Conservation (phyloP, 2,329 filamentous ascomycete species). For the Cladorrhinum sp. region DNA sequence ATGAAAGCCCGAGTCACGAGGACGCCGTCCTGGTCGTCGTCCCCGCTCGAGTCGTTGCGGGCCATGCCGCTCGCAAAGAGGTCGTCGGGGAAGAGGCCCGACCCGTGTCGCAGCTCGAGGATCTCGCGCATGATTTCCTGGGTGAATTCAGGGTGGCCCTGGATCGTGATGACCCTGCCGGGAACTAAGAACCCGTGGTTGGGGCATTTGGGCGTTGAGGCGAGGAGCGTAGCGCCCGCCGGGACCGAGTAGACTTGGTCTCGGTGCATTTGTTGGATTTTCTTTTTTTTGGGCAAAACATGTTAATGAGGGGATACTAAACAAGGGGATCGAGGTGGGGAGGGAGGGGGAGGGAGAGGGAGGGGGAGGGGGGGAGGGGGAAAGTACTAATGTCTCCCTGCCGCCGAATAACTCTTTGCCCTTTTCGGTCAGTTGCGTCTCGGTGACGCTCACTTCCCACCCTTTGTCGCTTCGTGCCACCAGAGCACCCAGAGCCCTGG, state of each 20-base stretch:
- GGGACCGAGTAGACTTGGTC: conserved; percentile 70
- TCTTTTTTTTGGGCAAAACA: conserved; percentile 38
- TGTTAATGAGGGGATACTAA: not conserved
- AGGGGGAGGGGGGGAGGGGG: not conserved
- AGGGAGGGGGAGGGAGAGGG: conserved; percentile 15
- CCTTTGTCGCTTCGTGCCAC: conserved; percentile 66
- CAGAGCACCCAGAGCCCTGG: conserved; percentile 64
- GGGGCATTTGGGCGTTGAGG: conserved; percentile 61
- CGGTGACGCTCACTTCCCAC: conserved; percentile 79
- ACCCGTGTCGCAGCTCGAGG: conserved; percentile 59
- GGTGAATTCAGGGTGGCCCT: conserved; percentile 85
- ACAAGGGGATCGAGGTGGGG: conserved; percentile 1
- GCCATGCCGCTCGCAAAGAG: conserved; percentile 66
- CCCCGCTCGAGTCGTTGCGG: no score
- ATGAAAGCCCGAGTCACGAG: conserved; percentile 71
- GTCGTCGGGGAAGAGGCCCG: conserved; percentile 68
- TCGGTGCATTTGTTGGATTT: conserved; percentile 82
- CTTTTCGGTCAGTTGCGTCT: conserved; percentile 63
- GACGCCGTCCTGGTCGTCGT: conserved; percentile 74
- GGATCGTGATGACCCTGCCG: conserved; percentile 67
- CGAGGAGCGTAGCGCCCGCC: conserved; percentile 58
- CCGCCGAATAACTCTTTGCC: conserved; percentile 72
- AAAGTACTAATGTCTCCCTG: conserved; percentile 53
- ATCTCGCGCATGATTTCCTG: conserved; percentile 68
- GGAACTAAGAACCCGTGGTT: conserved; percentile 79